Percentiles rank a stretch among this genome's conserved stretches.
These are phyloP conservation scores for Yamadazyma sp. DNA, from an alignment of 805 yeast genomes.

Conservation along the genomic window DNA sequence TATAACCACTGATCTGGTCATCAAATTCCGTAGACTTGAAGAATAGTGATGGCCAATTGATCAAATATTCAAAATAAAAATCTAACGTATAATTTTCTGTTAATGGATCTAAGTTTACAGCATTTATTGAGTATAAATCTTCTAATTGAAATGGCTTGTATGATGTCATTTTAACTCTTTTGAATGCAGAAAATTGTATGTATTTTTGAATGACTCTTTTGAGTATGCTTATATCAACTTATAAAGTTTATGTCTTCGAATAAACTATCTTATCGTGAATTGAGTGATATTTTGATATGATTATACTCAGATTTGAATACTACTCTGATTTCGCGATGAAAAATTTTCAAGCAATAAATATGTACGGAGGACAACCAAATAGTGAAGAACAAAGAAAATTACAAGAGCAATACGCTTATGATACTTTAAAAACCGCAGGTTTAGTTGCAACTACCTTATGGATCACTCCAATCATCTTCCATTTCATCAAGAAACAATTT, in stretches of 20 bases:
- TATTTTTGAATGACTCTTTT: too few species aligned
- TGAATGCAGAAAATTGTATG: too few species aligned
- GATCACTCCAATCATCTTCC: constrained; percentile 53
- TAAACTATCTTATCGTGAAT: too few species aligned
- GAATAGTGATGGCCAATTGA: constrained; percentile 84
- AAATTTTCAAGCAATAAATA: constrained; percentile 17
- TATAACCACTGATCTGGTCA: constrained; percentile 55
- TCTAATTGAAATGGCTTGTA: constrained; percentile 84
- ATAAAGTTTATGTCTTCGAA: too few species aligned
- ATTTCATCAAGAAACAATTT: constrained; percentile 50
- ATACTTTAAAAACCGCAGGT: constrained; percentile 59
- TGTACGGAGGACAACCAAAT: constrained; percentile 51
- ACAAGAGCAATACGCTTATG: constrained; percentile 60
- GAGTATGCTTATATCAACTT: too few species aligned
- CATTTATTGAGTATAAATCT: constrained; percentile 69
- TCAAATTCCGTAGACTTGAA: constrained; percentile 62
- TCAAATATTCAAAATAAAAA: constrained; percentile 80
- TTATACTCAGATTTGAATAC: too few species aligned
- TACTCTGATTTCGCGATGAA: constrained; percentile 4
- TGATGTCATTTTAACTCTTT: constrained; percentile 95
- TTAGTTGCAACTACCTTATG: constrained; percentile 64
- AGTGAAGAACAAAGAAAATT: constrained; percentile 65
- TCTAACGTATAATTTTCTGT: constrained; percentile 88
- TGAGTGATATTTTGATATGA: too few species aligned
- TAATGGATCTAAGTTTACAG: constrained; percentile 80